Conservation (phyloP, 306 rosid species). For the Luffa acutangula region DNA sequence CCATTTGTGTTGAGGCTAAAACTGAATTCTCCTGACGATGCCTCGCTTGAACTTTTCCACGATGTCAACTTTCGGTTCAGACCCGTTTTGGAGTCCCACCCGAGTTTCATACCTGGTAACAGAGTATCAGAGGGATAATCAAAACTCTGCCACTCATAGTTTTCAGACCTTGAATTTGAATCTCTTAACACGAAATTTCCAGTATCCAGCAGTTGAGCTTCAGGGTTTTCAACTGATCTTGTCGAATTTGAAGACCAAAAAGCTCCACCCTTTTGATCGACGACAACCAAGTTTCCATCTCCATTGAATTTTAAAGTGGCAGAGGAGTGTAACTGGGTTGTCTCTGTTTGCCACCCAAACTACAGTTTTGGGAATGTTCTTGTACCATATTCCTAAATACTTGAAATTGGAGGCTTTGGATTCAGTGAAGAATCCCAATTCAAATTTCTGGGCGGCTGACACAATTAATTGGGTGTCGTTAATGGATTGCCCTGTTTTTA, state of each 20-base stretch:
- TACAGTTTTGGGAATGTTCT: constrained; percentile 1
- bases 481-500: constrained; percentile 22
- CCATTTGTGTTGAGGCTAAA: constrained; percentile 28
- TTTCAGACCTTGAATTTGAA: constrained; percentile 4
- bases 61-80: constrained; percentile 29
- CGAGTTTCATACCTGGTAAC: constrained; percentile 37
- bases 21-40: constrained; percentile 30
- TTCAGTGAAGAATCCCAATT: constrained; percentile 30
- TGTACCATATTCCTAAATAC: constrained; percentile 45
- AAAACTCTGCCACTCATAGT: constrained; percentile 43
- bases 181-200: constrained; percentile 36
- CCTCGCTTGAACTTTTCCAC: constrained; percentile 22
- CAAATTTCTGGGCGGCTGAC: constrained; percentile 31
- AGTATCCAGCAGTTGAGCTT: constrained; percentile 23
- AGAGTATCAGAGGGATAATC: constrained; percentile 40
- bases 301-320: constrained; percentile 15
- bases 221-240: constrained; percentile 8
- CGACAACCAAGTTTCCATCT: constrained; percentile 26
- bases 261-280: constrained; percentile 8
- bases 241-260: constrained; percentile 31
- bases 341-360: constrained; percentile 50
- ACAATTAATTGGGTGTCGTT: constrained; percentile 24
- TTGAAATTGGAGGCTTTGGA: constrained; percentile 12
- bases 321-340: constrained; percentile 17
- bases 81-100: constrained; percentile 38